Evolutionary conservation across 2,329 filamentous ascomycete genomes (phyloP).

Genomic region (Claviceps citrina): DNA sequence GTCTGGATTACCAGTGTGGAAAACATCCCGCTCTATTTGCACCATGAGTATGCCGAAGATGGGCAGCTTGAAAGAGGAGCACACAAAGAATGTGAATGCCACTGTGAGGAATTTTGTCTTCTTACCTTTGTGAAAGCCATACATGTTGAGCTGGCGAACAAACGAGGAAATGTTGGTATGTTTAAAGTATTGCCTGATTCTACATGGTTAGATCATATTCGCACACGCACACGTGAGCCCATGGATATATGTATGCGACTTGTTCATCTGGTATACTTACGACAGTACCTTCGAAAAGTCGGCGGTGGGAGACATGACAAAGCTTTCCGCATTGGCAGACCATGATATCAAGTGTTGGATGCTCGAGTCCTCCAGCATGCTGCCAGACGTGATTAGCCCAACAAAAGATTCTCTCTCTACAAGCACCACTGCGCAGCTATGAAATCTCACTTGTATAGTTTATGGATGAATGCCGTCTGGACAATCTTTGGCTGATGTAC

Average conservation of each 20-base stretch:
- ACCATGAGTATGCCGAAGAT: background rate
- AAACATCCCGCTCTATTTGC: constrained; percentile 78
- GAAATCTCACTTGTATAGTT: constrained; percentile 79
- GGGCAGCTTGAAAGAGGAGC: background rate
- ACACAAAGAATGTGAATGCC: background rate
- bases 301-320: constrained; percentile 94
- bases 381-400: constrained; percentile 20
- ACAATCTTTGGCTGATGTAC: constrained; percentile 94
- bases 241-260: background rate
- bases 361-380: constrained; percentile 87
- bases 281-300: constrained; percentile 97
- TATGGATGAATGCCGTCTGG: constrained; percentile 97
- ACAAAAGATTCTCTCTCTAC: too few species aligned
- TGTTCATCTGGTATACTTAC: constrained; percentile 47
- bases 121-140: constrained; percentile 94
- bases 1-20: constrained; percentile 86
- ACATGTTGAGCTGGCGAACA: constrained; percentile 96
- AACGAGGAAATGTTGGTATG: constrained; percentile 99
- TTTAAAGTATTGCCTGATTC: constrained; percentile 83
- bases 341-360: constrained; percentile 96
- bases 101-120: background rate
- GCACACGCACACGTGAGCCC: background rate
- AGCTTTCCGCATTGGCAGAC: constrained; percentile 87
- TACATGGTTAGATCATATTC: constrained; percentile 4
- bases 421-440: too few species aligned